Evolutionary conservation across 768 basidiomycete species (phyloP).

Genomic region (Gymnopilus dilepis): DNA sequence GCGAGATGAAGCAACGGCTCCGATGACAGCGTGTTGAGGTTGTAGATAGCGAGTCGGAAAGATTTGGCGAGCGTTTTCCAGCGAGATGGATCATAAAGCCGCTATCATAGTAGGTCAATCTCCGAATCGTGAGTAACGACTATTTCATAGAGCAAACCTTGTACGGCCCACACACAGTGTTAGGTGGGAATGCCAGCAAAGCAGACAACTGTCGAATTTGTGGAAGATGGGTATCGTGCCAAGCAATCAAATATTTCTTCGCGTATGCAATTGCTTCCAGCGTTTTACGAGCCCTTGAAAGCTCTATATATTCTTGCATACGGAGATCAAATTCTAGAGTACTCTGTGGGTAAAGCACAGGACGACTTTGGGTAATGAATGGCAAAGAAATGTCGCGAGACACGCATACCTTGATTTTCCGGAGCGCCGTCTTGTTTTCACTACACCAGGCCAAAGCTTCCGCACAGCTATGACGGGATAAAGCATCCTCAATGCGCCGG

Average conservation of each 20-base stretch:
- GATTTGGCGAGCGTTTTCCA: slow-evolving; percentile 78
- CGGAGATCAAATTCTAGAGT: slow-evolving; percentile 96
- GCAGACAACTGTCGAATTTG: slow-evolving; percentile 82
- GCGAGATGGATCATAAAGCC: slow-evolving; percentile 79
- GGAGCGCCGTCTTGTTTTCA: slow-evolving; percentile 91
- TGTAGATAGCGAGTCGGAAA: slow-evolving; percentile 88
- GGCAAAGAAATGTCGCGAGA: background rate
- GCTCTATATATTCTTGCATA: slow-evolving; percentile 95
- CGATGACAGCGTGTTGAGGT: slow-evolving; percentile 84
- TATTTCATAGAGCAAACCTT: slow-evolving; percentile 53
- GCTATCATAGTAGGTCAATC: slow-evolving; percentile 46
- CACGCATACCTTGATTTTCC: slow-evolving; percentile 81
- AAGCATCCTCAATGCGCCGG: slow-evolving; percentile 81
- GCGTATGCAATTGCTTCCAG: slow-evolving; percentile 85
- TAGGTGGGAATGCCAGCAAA: slow-evolving; percentile 75
- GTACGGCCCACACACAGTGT: slow-evolving; percentile 79
- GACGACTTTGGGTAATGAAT: background rate
- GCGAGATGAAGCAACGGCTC: slow-evolving; percentile 88
- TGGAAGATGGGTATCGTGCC: slow-evolving; percentile 80
- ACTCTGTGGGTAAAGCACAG: slow-evolving; percentile 55
- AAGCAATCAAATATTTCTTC: slow-evolving; percentile 77
- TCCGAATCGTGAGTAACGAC: background rate
- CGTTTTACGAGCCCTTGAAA: slow-evolving; percentile 69
- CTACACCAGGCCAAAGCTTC: slow-evolving; percentile 96
- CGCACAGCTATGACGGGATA: slow-evolving; percentile 75